phyloP scores from a whole-genome alignment of 805 yeast species.

The Wickerhamiella lipophila region DNA sequence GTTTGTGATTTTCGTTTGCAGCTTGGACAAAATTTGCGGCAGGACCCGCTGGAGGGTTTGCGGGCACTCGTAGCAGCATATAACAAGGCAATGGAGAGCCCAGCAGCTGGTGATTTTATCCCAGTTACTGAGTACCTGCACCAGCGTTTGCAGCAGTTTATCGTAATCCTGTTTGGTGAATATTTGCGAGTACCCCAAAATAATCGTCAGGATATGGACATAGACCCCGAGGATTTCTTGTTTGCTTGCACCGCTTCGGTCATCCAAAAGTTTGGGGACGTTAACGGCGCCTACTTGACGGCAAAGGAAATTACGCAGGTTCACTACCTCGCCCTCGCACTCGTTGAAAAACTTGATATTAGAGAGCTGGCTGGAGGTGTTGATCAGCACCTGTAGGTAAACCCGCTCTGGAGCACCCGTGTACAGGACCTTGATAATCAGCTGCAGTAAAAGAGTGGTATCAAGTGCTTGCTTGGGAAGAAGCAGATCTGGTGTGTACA shows the following conservation, averaged over 20 bases:
- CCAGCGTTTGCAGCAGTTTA: conserved; percentile 45
- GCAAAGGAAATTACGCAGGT: conserved; percentile 38
- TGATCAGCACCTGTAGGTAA: conserved; percentile 50
- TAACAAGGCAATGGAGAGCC: conserved; percentile 58
- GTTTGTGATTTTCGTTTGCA: conserved; percentile 64
- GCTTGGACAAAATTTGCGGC: conserved; percentile 52
- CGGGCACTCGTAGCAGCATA: conserved; percentile 75
- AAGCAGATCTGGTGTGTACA: neutral
- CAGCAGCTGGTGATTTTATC: conserved; percentile 61
- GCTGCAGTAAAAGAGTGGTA: conserved; percentile 39
- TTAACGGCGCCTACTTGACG: conserved; percentile 36
- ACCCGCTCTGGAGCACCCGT: conserved; percentile 50
- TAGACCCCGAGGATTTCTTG: conserved; percentile 24
- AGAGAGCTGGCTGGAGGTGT: conserved; percentile 55
- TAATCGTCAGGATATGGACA: conserved; percentile 44
- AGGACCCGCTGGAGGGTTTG: conserved; percentile 54
- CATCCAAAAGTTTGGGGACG: conserved; percentile 3
- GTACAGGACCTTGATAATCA: conserved; percentile 35
- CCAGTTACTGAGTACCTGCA: conserved; percentile 57
- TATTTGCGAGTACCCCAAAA: conserved; percentile 39
- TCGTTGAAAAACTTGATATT: conserved; percentile 41
- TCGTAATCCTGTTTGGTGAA: conserved; percentile 50
- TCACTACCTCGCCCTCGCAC: conserved; percentile 30
- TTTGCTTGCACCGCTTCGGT: neutral
- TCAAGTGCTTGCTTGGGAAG: conserved; percentile 28